Conservation (phyloP, 306 rosid species). For the Trifolium subterraneum region DNA sequence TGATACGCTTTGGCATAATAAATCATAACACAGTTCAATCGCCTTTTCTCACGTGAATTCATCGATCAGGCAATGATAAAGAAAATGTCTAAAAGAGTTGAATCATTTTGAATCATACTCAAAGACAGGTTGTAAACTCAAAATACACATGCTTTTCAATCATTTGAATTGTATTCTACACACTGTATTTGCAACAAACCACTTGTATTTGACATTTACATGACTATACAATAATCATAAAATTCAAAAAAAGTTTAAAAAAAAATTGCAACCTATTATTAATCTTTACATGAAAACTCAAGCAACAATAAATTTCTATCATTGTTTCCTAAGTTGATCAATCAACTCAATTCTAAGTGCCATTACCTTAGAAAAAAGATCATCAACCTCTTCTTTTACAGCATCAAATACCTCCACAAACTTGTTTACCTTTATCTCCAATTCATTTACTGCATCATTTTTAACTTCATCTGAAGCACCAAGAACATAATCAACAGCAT, state of each 20-base stretch:
- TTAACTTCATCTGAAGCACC: slow-evolving; percentile 48
- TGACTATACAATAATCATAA: not conserved
- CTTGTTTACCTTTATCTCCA: slow-evolving; percentile 52
- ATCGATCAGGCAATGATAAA: no score
- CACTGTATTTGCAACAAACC: not conserved
- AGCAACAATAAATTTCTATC: slow-evolving; percentile 6
- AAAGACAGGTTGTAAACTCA: not conserved
- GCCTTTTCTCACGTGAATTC: no score
- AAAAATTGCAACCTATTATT: not conserved
- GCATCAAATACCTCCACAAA: slow-evolving; percentile 58
- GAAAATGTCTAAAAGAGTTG: no score
- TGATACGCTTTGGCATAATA: no score
- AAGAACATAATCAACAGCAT: slow-evolving; percentile 50
- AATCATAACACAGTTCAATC: no score
- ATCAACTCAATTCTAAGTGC: slow-evolving; percentile 65
- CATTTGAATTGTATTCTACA: not conserved
- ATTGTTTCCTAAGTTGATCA: slow-evolving; percentile 44
- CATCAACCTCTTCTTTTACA: slow-evolving; percentile 59
- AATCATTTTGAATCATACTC: not conserved
- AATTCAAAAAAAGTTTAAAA: not conserved
- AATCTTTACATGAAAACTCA: slow-evolving; percentile 23
- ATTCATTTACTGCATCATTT: slow-evolving; percentile 45
- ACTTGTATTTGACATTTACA: slow-evolving; percentile 31
- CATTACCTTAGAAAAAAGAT: slow-evolving; percentile 63
- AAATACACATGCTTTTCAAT: not conserved